phyloP scores from a whole-genome alignment of 495 filamentous ascomycete genomes.

The Eremomyces bilateralis region DNA sequence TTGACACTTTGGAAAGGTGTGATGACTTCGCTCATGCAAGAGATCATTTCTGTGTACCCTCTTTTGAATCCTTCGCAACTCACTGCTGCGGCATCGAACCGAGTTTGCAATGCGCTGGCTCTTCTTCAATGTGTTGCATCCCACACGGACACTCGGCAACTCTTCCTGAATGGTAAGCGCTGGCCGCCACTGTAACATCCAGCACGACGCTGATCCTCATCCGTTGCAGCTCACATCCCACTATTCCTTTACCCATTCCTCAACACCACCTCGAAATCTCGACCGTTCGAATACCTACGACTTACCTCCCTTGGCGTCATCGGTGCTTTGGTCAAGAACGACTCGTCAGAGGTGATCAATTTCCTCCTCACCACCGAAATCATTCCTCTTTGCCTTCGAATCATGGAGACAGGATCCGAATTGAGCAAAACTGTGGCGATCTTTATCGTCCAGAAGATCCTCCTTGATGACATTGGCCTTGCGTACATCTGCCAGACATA shows the following conservation, averaged over 20 bases:
- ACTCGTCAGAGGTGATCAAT: constrained; percentile 95
- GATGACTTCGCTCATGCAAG: constrained; percentile 91
- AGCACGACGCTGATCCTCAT: constrained; percentile 4
- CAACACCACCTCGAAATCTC: constrained; percentile 95
- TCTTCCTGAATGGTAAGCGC: constrained; percentile 71
- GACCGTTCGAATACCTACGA: constrained; percentile 94
- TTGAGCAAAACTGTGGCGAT: constrained; percentile 98
- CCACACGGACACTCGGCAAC: constrained; percentile 81
- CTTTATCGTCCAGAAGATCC: constrained; percentile 99
- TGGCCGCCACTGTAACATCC: neutral
- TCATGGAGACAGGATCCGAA: constrained; percentile 99
- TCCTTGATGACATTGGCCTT: constrained; percentile 91
- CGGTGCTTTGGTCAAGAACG: constrained; percentile 94
- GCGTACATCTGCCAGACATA: constrained; percentile 98
- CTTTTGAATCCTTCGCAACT: constrained; percentile 90
- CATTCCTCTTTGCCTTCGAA: constrained; percentile 89
- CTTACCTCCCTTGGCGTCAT: constrained; percentile 97
- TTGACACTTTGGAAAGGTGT: constrained; percentile 38
- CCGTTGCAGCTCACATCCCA: constrained; percentile 68
- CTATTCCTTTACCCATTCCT: constrained; percentile 97
- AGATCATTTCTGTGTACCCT: constrained; percentile 97
- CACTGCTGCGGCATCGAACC: constrained; percentile 87
- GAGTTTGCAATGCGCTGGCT: constrained; percentile 93
- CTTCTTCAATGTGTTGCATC: constrained; percentile 95
- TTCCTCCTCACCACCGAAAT: constrained; percentile 98